Conservation (phyloP, 352 stramenopile species). For the Elongisporangium undulatum region DNA sequence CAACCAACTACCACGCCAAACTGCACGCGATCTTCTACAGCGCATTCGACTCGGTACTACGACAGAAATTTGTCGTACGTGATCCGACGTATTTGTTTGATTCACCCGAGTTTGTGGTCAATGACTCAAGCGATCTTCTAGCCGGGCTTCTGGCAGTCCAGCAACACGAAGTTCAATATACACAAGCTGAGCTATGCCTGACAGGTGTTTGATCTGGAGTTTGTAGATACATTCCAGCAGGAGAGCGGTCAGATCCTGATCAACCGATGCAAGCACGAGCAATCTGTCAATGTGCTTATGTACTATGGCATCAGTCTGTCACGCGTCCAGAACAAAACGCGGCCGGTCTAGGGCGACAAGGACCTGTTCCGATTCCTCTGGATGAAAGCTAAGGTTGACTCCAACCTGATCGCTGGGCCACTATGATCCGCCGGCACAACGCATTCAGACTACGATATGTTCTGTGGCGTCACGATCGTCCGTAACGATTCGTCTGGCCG, state of each 20-base stretch:
- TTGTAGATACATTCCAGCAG: conserved; percentile 74
- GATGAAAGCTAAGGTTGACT: conserved; percentile 53
- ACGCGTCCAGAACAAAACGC: conserved; percentile 31
- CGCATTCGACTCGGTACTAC: conserved; percentile 71
- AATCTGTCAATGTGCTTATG: conserved; percentile 55
- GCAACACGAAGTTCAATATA: conserved; percentile 79
- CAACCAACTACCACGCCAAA: conserved; percentile 62
- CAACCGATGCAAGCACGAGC: conserved; percentile 30
- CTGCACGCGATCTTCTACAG: conserved; percentile 70
- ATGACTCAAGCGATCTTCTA: conserved; percentile 70
- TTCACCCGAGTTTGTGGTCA: conserved; percentile 29
- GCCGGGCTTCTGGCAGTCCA: conserved; percentile 68
- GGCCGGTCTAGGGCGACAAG: conserved; percentile 71
- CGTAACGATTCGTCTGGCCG: conserved; percentile 39
- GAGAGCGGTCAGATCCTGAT: conserved; percentile 73
- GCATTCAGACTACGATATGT: conserved; percentile 34
- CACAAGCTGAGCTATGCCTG: conserved; percentile 57
- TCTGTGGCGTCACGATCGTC: conserved; percentile 69
- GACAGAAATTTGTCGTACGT: conserved; percentile 39
- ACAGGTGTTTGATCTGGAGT: conserved; percentile 48
- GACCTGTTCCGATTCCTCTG: conserved; percentile 76
- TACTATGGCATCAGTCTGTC: conserved; percentile 45
- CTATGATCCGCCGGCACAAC: conserved; percentile 40
- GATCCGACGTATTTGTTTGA: conserved; percentile 71
- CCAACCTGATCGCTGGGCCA: conserved; percentile 53